phyloP scores from a whole-genome alignment of 495 filamentous ascomycete species.

The Neurospora sp. region DNA sequence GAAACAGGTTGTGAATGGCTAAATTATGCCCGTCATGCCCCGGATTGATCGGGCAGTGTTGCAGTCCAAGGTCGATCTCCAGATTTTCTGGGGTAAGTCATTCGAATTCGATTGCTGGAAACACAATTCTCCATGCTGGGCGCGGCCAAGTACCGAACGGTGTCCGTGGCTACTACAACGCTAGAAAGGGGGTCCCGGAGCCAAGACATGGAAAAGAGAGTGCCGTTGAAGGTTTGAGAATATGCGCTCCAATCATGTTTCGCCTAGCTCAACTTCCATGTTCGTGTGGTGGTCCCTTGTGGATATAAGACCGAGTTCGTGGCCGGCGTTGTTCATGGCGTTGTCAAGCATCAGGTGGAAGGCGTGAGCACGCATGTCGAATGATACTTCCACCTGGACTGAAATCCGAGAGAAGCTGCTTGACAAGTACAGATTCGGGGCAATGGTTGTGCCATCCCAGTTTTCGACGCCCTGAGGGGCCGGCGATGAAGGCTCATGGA shows the following conservation, averaged over 20 bases:
- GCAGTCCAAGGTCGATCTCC: background rate
- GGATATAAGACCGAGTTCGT: conserved; percentile 23
- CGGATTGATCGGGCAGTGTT: background rate
- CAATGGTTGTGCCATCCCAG: background rate
- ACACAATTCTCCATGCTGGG: background rate
- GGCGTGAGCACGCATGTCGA: conserved; percentile 17
- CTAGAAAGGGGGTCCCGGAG: background rate
- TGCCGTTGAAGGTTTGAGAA: background rate
- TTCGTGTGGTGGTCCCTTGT: conserved; percentile 28
- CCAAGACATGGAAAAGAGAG: background rate
- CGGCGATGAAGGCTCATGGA: background rate
- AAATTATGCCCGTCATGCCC: background rate
- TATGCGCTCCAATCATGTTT: background rate
- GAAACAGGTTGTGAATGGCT: background rate
- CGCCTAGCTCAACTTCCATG: conserved; percentile 22
- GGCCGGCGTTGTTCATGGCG: conserved; percentile 11
- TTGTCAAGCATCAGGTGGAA: conserved; percentile 19
- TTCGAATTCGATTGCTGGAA: conserved; percentile 7
- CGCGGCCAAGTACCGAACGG: background rate
- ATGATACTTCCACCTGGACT: background rate
- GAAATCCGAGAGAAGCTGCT: conserved; percentile 14
- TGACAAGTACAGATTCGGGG: background rate
- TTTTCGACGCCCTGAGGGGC: background rate
- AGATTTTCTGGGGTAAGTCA: background rate
- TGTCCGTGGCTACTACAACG: background rate